Evolutionary conservation across 2,329 filamentous ascomycete genomes (phyloP), one percentile per base, ranked within the genome.

Genomic region (Stachybotrys elegans): DNA sequence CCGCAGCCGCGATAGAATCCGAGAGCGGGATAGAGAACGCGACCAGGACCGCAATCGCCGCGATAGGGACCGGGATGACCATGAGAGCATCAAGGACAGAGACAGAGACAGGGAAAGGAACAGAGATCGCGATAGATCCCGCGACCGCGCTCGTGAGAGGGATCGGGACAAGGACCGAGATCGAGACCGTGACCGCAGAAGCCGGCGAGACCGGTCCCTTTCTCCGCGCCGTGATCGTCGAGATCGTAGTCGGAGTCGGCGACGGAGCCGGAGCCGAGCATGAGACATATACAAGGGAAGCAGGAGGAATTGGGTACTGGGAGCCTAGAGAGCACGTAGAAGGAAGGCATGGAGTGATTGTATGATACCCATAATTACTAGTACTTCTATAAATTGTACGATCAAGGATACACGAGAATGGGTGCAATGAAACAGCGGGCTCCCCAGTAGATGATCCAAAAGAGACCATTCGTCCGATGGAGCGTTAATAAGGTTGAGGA

Each of bases 101-200:
- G 63, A 68, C 41, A 52, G 63, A 16, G 60, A 67, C 12, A 46
- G 66, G 5, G 60, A 62, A 27, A 44, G 62, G 8, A 55, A 60
- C 45, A 58, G 61, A 31, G 66, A 74, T 63, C 57, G 71, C 58
- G 64, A 72, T 61, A 45, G 69, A 48, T 70, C 76, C 21, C 49
- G 63, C 39, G 57, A 54, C 21, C 53, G 59, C 29, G 59, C 57
- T 17, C 43, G 49, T 42, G 61, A 57, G 43, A 56, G 51, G 46
- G 64, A 58, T 9, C 49, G 61, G 22, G 55, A 58, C 29, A 53
- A 59, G n/a, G 55, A 60, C 13, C 51, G 60, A 9, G 60, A 61
- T 40, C 60, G 62, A 6, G 59, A 66, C 37, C 48, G 61, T 43
- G 61, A 64, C 20, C 46, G 50, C 6, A 20, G 23, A 8, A 39